Conservation (phyloP, 345 rosid genomes). For the Draba incana region DNA sequence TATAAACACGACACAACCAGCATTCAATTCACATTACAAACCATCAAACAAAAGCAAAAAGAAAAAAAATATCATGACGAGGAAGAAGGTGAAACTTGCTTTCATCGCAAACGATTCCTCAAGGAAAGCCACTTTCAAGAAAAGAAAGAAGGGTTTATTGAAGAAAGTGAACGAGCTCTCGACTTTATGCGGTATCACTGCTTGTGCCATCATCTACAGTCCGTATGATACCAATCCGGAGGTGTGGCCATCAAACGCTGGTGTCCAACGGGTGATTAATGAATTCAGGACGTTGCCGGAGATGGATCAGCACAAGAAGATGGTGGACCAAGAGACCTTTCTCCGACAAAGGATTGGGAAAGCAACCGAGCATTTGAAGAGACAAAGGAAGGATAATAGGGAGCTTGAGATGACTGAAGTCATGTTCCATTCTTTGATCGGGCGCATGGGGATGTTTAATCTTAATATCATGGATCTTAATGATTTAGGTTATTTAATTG, state of each 20-base stretch:
- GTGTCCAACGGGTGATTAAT: conserved; percentile 36
- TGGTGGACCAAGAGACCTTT: conserved; percentile 42
- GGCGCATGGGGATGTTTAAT: conserved; percentile 10
- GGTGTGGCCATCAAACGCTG: conserved; percentile 38
- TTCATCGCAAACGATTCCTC: conserved; percentile 39
- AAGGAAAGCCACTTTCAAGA: conserved; percentile 37
- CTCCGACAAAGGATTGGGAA: conserved; percentile 34
- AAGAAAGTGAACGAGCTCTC: conserved; percentile 41
- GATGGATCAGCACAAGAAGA: conserved; percentile 45
- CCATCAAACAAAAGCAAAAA: neutral
- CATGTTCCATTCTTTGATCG: conserved; percentile 39
- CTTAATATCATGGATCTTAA: conserved; percentile 42
- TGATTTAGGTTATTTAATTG: conserved; percentile 37
- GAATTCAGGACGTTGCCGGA: conserved; percentile 29
- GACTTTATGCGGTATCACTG: conserved; percentile 39
- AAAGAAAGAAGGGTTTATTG: conserved; percentile 43
- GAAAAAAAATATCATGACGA: conserved; percentile 19
- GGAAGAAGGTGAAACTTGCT: conserved; percentile 46
- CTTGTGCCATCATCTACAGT: conserved; percentile 39
- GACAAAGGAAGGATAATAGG: conserved; percentile 29
- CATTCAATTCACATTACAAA: conserved; percentile 1
- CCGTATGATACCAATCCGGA: conserved; percentile 39
- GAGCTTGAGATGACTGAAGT: conserved; percentile 42
- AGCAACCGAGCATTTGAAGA: conserved; percentile 7
- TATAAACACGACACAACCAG: neutral